Conservation (phyloP, 306 rosid genomes). For the Hylodesmum podocarpum region DNA sequence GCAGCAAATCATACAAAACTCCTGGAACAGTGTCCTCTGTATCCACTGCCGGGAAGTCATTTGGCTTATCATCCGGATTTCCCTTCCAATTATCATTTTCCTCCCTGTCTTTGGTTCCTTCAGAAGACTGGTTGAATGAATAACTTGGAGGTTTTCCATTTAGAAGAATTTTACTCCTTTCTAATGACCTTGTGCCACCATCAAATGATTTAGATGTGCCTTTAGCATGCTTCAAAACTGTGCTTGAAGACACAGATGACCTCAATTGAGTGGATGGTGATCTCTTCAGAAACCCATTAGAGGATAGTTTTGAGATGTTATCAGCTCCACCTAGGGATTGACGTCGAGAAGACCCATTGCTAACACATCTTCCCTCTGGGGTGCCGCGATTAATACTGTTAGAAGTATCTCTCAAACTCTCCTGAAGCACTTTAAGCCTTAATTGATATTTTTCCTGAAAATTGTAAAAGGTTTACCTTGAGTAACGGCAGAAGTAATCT, state of each 20-base stretch:
- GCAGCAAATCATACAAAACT: conserved; percentile 83
- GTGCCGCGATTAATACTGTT: conserved; percentile 66
- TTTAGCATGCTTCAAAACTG: conserved; percentile 91
- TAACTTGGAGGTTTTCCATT: conserved; percentile 73
- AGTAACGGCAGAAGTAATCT: conserved; percentile 41
- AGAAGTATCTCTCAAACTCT: conserved; percentile 85
- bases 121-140: conserved; percentile 78
- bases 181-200: conserved; percentile 94
- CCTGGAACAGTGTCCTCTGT: conserved; percentile 82
- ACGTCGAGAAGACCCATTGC: conserved; percentile 95
- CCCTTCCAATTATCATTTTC: conserved; percentile 67
- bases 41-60: conserved; percentile 62
- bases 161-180: conserved; percentile 78
- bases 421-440: conserved; percentile 95
- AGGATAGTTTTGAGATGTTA: conserved; percentile 65
- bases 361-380: conserved; percentile 72
- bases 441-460: conserved; percentile 86
- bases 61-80: conserved; percentile 75
- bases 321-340: conserved; percentile 98
- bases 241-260: conserved; percentile 75
- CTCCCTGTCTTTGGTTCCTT: conserved; percentile 61
- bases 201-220: conserved; percentile 98
- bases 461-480: conserved; percentile 36
- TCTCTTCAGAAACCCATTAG: conserved; percentile 89
- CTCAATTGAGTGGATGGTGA: conserved; percentile 69